Evolutionary conservation across 2,329 filamentous ascomycete genomes (phyloP).

Genomic region (Cordyceps javanica): DNA sequence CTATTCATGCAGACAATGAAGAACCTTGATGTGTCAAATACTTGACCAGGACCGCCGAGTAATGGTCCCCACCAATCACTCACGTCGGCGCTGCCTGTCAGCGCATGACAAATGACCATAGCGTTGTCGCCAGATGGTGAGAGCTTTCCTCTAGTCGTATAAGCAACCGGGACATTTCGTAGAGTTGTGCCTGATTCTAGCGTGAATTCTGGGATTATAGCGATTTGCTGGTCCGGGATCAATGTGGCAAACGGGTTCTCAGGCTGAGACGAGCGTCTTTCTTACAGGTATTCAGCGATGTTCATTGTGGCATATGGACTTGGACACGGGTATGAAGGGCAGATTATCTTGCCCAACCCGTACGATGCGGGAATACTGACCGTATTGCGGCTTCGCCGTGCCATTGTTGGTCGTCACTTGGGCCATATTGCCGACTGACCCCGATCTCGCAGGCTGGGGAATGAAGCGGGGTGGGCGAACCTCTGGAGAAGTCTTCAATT

Average conservation of each 20-base stretch:
- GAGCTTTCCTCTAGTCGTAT: constrained; percentile 58
- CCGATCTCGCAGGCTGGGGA: not conserved
- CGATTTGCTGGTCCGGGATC: constrained; percentile 83
- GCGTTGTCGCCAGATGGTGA: constrained; percentile 56
- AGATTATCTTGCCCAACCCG: not conserved
- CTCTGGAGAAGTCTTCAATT: not conserved
- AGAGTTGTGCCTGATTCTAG: constrained; percentile 88
- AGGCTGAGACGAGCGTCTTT: constrained; percentile 62
- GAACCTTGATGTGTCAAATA: constrained; percentile 77
- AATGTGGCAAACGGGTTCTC: constrained; percentile 87
- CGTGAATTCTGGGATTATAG: constrained; percentile 79
- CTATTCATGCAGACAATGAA: constrained; percentile 85
- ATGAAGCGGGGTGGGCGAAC: not conserved
- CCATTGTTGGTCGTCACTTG: constrained; percentile 7
- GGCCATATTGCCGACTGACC: not conserved
- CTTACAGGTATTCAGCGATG: constrained; percentile 60
- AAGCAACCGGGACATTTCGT: constrained; percentile 66
- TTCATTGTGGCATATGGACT: constrained; percentile 24
- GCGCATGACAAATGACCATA: constrained; percentile 75
- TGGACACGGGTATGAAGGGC: not conserved
- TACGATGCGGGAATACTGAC: not conserved
- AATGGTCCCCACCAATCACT: constrained; percentile 85
- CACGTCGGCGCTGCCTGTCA: constrained; percentile 81
- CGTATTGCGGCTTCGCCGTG: constrained; percentile 9
- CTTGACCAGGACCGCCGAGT: constrained; percentile 68